Conservation (phyloP, 1,284 basidiomycete species). For the Hemileia vastatrix region DNA sequence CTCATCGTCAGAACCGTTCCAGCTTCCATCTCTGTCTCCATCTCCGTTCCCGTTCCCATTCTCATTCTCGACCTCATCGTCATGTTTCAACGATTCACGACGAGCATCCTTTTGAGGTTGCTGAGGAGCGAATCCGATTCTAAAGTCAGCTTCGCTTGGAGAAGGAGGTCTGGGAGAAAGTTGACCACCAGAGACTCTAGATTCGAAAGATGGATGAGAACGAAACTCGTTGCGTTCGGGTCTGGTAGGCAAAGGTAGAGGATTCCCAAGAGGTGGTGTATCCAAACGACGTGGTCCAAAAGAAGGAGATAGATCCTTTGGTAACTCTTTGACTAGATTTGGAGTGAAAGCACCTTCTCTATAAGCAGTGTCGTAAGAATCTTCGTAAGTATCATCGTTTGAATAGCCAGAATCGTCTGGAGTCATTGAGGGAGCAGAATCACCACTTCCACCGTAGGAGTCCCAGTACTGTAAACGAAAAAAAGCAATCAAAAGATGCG, state of each 20-base stretch:
- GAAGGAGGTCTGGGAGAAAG: background rate
- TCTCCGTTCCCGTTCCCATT: too few relatives aligned
- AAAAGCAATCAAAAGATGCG: too few relatives aligned
- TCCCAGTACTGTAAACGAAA: background rate
- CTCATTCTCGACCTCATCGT: too few relatives aligned
- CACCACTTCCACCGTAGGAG: background rate
- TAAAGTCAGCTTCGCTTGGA: background rate
- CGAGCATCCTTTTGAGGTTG: background rate
- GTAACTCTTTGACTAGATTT: background rate
- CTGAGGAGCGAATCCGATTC: background rate
- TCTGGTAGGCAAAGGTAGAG: background rate
- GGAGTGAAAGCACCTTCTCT: background rate
- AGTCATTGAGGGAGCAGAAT: background rate
- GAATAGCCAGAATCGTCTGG: background rate
- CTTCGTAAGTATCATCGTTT: background rate
- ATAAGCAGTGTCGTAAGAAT: background rate
- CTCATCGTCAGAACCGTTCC: background rate
- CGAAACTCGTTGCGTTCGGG: background rate
- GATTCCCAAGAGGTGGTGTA: background rate
- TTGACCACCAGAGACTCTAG: background rate
- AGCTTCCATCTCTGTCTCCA: background rate
- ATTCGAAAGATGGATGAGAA: background rate
- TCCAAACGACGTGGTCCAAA: background rate
- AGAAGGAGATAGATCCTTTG: background rate
- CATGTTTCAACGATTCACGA: background rate